Evolutionary conservation across 192 early-diverging fungal genomes (phyloP).

Genomic region (Nowakowskiella sp.): DNA sequence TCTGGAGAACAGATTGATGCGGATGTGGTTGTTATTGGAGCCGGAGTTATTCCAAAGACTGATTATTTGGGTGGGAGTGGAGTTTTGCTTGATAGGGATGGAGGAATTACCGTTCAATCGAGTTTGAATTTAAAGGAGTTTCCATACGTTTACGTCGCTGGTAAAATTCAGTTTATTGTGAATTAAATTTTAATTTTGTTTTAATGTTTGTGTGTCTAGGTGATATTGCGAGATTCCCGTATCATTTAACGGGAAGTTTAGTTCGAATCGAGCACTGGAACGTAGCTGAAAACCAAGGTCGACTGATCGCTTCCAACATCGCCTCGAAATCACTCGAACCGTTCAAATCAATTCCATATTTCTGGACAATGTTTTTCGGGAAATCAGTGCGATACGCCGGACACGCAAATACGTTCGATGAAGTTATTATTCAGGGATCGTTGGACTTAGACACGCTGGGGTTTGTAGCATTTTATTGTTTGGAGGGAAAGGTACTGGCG

Average conservation of each 20-base stretch:
- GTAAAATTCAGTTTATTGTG: slow-evolving; percentile 11
- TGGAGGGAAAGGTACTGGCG: slow-evolving; percentile 15
- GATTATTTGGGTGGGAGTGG: slow-evolving; percentile 31
- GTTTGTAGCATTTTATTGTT: slow-evolving; percentile 18
- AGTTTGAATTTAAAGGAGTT: slow-evolving; percentile 31
- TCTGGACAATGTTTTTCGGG: slow-evolving; percentile 50
- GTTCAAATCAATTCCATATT: slow-evolving; percentile 45
- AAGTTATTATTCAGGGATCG: slow-evolving; percentile 32
- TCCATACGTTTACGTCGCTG: slow-evolving; percentile 38
- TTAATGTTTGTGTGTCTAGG: slow-evolving; percentile 19
- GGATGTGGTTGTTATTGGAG: slow-evolving; percentile 47
- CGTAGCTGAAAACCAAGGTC: slow-evolving; percentile 25
- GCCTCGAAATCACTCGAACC: slow-evolving; percentile 7
- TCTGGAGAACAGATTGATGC: slow-evolving; percentile 26
- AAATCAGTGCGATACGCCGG: slow-evolving; percentile 49
- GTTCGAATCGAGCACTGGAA: slow-evolving; percentile 52
- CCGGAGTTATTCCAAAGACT: slow-evolving; percentile 44
- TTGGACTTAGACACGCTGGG: slow-evolving; percentile 12
- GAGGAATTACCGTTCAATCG: slow-evolving; percentile 35
- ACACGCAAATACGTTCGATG: slow-evolving; percentile 43
- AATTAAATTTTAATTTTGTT: not conserved
- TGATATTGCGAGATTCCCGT: slow-evolving; percentile 46
- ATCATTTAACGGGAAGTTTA: slow-evolving; percentile 31
- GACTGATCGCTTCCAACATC: slow-evolving; percentile 25
- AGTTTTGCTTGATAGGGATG: slow-evolving; percentile 35